A percentile compares a stretch with the other conserved stretches of the same genome.
phyloP scores from a whole-genome alignment of 1,284 basidiomycete species.

The Stygiomarasmius scandens region DNA sequence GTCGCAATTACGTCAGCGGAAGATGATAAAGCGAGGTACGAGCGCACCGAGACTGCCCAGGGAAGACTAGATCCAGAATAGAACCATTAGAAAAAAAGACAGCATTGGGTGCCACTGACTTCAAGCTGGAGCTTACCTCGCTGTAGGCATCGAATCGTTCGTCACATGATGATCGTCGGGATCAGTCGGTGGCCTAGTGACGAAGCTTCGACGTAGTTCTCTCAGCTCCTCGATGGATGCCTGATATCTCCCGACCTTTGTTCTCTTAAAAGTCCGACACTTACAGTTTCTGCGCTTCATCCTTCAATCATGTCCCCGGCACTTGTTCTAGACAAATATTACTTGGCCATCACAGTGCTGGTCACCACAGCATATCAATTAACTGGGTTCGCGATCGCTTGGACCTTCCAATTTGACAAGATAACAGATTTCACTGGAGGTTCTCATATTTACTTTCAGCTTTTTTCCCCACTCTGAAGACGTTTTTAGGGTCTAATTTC shows the following conservation, averaged over 20 bases:
- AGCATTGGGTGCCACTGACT: too few species aligned
- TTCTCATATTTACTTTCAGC: slow-evolving; percentile 25
- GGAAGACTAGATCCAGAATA: too few species aligned
- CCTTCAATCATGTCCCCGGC: slow-evolving; percentile 40
- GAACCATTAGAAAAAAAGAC: too few species aligned
- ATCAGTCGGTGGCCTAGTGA: too few species aligned
- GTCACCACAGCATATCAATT: slow-evolving; percentile 71
- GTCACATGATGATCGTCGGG: background rate
- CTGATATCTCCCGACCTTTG: background rate
- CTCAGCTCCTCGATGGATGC: background rate
- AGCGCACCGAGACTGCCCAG: too few species aligned
- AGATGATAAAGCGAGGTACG: too few species aligned
- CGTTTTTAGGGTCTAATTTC: slow-evolving; percentile 61
- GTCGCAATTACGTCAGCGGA: too few species aligned
- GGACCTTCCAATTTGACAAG: slow-evolving; percentile 74
- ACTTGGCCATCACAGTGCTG: slow-evolving; percentile 67
- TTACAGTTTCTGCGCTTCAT: background rate
- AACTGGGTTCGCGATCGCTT: slow-evolving; percentile 69
- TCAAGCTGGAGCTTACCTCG: too few species aligned
- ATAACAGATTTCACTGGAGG: slow-evolving; percentile 72
- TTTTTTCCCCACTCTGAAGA: slow-evolving; percentile 2
- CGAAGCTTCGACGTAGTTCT: background rate
- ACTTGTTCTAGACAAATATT: slow-evolving; percentile 65
- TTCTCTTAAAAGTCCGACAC: background rate
- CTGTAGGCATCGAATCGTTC: too few species aligned